Conservation (phyloP, 139 green algal species). For the Chlamydomonas applanata region DNA sequence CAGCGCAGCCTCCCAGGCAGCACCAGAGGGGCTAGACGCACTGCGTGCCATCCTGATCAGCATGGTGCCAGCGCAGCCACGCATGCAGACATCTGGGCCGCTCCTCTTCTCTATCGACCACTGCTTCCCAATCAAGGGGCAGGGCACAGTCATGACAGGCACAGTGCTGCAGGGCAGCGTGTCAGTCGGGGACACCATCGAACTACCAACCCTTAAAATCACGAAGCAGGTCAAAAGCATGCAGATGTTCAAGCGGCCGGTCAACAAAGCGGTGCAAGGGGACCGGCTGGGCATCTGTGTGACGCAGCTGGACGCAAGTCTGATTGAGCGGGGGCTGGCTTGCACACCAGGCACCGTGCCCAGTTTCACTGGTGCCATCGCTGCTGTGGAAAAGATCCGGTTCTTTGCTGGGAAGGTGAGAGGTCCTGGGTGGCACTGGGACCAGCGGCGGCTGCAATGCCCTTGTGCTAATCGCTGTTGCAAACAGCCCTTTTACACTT, state of each 20-base stretch:
- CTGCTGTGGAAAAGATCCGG: conserved; percentile 80
- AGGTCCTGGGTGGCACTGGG: neutral
- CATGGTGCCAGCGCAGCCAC: conserved; percentile 28
- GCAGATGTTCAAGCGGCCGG: conserved; percentile 85
- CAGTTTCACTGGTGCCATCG: conserved; percentile 73
- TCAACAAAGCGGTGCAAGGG: conserved; percentile 43
- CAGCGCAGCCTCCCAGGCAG: neutral
- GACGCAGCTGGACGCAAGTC: conserved; percentile 77
- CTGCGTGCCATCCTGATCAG: conserved; percentile 15
- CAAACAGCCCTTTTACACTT: too few relatives aligned
- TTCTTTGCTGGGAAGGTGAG: conserved; percentile 41
- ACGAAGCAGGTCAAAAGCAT: conserved; percentile 79
- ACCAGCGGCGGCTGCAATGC: too few relatives aligned
- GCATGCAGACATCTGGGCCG: conserved; percentile 16
- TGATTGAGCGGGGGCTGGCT: conserved; percentile 83
- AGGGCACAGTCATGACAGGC: conserved; percentile 91
- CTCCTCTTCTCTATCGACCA: conserved; percentile 94
- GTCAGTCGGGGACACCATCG: conserved; percentile 68
- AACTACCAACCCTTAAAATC: conserved; percentile 78
- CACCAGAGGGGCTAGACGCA: conserved; percentile 18
- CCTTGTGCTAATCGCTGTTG: too few relatives aligned
- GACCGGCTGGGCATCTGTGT: conserved; percentile 90
- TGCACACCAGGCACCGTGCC: conserved; percentile 67
- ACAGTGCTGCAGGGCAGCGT: conserved; percentile 71
- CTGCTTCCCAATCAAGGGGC: conserved; percentile 91